These are phyloP conservation scores for Ogataea saltuana DNA, from an alignment of 805 yeast genomes.

Conservation along the genomic window DNA sequence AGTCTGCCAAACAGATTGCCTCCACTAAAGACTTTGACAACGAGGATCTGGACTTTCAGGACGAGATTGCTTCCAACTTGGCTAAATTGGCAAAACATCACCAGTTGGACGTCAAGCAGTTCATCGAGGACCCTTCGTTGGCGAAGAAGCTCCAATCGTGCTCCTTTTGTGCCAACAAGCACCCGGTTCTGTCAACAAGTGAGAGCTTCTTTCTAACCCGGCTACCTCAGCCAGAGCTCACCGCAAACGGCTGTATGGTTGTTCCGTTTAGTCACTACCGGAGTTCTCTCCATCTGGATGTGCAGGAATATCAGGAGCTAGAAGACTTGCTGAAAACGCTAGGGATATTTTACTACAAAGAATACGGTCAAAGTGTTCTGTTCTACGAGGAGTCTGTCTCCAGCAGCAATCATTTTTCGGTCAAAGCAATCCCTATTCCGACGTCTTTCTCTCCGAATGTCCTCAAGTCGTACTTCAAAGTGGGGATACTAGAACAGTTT, in stretches of 20 bases:
- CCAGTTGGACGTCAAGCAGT: conserved; percentile 19
- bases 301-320: conserved; percentile 47
- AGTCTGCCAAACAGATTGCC: conserved; percentile 36
- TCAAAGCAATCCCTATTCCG: conserved; percentile 47
- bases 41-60: conserved; percentile 43
- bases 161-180: conserved; percentile 37
- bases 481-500: conserved; percentile 39
- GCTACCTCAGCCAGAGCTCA: conserved; percentile 44
- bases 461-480: conserved; percentile 44
- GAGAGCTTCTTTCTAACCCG: conserved; percentile 39
- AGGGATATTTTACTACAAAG: conserved; percentile 40
- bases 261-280: conserved; percentile 43
- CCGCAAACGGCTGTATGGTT: conserved; percentile 38
- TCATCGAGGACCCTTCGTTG: conserved; percentile 30
- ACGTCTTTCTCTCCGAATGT: conserved; percentile 26
- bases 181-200: conserved; percentile 35
- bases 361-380: conserved; percentile 37
- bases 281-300: conserved; percentile 43
- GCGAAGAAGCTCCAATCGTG: conserved; percentile 38
- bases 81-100: conserved; percentile 35
- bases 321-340: conserved; percentile 43
- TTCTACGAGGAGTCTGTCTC: conserved; percentile 47
- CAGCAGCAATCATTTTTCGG: conserved; percentile 39
- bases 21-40: conserved; percentile 38
- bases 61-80: conserved; percentile 41